Percentiles rank a stretch among this genome's conserved stretches.
phyloP scores from a whole-genome alignment of 1,139 yeast species.

The Candida sp. region DNA sequence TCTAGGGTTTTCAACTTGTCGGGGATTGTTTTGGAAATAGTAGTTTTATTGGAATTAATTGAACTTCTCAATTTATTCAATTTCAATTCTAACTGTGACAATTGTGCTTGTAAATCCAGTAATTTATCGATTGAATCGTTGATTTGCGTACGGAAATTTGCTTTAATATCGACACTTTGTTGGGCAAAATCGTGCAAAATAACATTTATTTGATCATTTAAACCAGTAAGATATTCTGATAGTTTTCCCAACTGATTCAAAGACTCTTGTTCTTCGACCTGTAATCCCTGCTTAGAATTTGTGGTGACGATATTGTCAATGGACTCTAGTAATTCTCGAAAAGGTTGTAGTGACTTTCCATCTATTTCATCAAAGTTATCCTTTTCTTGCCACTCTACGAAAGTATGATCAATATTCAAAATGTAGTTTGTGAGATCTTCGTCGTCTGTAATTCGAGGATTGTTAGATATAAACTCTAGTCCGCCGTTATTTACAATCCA shows the following conservation, averaged over 20 bases:
- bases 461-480: constrained; percentile 14
- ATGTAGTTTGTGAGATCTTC: constrained; percentile 28
- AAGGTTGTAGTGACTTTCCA: constrained; percentile 7
- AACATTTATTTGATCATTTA: neutral
- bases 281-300: neutral
- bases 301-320: constrained; percentile 7
- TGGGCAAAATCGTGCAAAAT: neutral
- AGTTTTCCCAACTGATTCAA: constrained; percentile 1
- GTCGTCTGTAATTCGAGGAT: constrained; percentile 15
- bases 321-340: constrained; percentile 9
- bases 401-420: constrained; percentile 30
- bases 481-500: constrained; percentile 21
- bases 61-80: constrained; percentile 20
- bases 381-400: constrained; percentile 13
- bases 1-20: constrained; percentile 32
- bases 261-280: neutral
- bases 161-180: constrained; percentile 14
- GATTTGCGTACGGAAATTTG: constrained; percentile 23
- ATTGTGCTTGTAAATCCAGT: constrained; percentile 21
- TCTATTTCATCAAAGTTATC: neutral
- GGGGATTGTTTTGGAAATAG: constrained; percentile 25
- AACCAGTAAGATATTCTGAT: neutral
- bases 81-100: constrained; percentile 25
- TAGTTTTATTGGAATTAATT: constrained; percentile 23
- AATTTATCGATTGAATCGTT: constrained; percentile 25